phyloP scores from a whole-genome alignment of 2,329 filamentous ascomycete genomes.

The Knoxdaviesia proteae region DNA sequence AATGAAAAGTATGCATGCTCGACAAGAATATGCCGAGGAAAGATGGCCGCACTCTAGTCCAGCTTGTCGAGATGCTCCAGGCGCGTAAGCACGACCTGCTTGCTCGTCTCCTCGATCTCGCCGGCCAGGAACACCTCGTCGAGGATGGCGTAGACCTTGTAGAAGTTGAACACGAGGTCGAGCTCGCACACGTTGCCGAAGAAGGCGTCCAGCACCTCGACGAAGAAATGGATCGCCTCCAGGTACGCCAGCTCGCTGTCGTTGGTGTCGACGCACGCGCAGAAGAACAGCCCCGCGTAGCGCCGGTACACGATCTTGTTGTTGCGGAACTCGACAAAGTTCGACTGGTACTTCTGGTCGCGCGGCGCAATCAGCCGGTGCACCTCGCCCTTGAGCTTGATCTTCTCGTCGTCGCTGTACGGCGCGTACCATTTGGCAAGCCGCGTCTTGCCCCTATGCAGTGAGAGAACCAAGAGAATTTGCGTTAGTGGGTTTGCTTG shows the following conservation, averaged over 20 bases:
- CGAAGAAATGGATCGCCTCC: conserved; percentile 98
- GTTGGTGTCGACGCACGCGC: conserved; percentile 95
- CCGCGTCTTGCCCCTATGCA: conserved; percentile 75
- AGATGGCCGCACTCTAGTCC: conserved; percentile 30
- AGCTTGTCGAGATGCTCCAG: conserved; percentile 92
- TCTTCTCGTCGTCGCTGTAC: conserved; percentile 96
- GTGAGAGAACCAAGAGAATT: no score
- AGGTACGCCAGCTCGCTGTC: conserved; percentile 95
- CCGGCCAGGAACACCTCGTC: conserved; percentile 96
- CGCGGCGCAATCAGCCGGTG: conserved; percentile 93
- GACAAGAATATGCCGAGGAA: no score
- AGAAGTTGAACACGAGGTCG: conserved; percentile 69
- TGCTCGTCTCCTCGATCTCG: conserved; percentile 97
- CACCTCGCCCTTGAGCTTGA: conserved; percentile 95
- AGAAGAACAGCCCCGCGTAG: conserved; percentile 97
- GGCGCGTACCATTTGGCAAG: conserved; percentile 98
- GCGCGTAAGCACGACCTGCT: conserved; percentile 86
- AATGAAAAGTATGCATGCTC: no score
- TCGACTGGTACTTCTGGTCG: conserved; percentile 98
- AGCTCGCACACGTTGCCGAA: conserved; percentile 98
- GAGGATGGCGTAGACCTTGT: conserved; percentile 89
- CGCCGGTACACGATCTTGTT: conserved; percentile 95
- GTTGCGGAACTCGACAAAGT: conserved; percentile 92
- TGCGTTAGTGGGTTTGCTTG: no score
- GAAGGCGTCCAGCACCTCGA: conserved; percentile 94